Conservation (phyloP, 2,329 filamentous ascomycete species). For the Onygenales sp. region DNA sequence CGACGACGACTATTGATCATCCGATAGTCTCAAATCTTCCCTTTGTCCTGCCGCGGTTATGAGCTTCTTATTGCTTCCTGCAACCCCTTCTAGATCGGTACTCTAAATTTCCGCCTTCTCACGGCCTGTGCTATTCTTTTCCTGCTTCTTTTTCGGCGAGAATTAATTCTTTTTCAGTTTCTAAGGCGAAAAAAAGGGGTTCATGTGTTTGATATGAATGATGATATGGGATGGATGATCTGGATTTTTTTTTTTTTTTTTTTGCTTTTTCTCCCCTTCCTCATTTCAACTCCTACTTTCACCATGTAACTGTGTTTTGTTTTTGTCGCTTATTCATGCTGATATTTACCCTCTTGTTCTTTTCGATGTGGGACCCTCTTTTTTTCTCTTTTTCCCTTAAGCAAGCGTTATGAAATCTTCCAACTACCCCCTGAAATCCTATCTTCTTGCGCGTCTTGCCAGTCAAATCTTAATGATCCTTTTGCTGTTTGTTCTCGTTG, state of each 20-base stretch:
- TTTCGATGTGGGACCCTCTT: not conserved
- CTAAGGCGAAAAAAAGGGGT: not conserved
- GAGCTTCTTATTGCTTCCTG: not conserved
- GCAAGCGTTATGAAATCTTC: not conserved
- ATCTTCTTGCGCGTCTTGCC: too few relatives aligned
- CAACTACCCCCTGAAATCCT: too few relatives aligned
- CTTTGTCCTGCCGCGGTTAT: not conserved
- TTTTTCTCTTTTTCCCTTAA: not conserved
- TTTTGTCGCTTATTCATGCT: not conserved
- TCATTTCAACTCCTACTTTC: not conserved
- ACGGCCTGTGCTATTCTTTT: not conserved
- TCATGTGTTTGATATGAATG: constrained; percentile 1
- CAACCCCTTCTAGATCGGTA: not conserved
- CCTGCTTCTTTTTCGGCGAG: not conserved
- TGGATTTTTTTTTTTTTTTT: not conserved
- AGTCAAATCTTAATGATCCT: too few relatives aligned
- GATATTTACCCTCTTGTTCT: not conserved
- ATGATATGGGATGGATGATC: not conserved
- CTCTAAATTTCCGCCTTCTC: not conserved
- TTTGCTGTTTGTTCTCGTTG: too few relatives aligned
- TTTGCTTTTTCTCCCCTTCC: not conserved
- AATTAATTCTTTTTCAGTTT: not conserved
- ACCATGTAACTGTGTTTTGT: not conserved
- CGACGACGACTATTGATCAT: constrained; percentile 25
- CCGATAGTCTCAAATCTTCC: not conserved